These are phyloP conservation scores for Carex scoparia DNA, from an alignment of 176 grass and related monocot genomes.

Conservation along the genomic window DNA sequence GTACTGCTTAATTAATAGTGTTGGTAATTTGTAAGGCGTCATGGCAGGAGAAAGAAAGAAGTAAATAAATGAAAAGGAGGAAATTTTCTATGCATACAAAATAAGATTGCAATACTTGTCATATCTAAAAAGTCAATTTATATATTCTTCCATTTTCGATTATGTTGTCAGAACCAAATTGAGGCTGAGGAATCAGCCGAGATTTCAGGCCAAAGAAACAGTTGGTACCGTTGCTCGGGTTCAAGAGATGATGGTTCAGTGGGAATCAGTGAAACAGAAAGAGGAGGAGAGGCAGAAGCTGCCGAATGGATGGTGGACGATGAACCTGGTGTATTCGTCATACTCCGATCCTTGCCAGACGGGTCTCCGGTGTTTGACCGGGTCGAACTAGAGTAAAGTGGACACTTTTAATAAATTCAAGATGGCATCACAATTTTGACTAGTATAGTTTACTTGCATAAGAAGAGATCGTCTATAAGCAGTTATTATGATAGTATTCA, in stretches of 20 bases:
- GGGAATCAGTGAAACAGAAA: background rate
- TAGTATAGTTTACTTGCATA: background rate
- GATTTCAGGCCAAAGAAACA: background rate
- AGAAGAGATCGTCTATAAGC: background rate
- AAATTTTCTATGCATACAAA: background rate
- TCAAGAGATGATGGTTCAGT: background rate
- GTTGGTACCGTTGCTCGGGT: background rate
- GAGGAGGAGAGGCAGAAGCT: too few species aligned
- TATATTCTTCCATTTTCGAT: background rate
- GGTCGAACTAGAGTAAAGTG: constrained; percentile 24
- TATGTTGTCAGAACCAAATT: constrained; percentile 14
- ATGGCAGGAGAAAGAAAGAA: background rate
- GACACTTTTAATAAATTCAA: background rate
- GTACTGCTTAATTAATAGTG: background rate
- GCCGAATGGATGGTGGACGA: too few species aligned
- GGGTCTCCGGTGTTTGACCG: constrained; percentile 26
- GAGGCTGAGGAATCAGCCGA: background rate
- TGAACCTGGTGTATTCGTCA: constrained; percentile 24
- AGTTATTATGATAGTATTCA: background rate
- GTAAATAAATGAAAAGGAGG: background rate
- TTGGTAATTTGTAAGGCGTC: background rate
- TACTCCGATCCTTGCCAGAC: constrained; percentile 16
- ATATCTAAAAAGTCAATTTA: background rate
- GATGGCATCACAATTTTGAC: background rate
- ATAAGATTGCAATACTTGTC: background rate